Percentiles rank a stretch among this genome's conserved stretches.
Conservation (phyloP, 148 eudicot species). For the Drosera capensis region DNA sequence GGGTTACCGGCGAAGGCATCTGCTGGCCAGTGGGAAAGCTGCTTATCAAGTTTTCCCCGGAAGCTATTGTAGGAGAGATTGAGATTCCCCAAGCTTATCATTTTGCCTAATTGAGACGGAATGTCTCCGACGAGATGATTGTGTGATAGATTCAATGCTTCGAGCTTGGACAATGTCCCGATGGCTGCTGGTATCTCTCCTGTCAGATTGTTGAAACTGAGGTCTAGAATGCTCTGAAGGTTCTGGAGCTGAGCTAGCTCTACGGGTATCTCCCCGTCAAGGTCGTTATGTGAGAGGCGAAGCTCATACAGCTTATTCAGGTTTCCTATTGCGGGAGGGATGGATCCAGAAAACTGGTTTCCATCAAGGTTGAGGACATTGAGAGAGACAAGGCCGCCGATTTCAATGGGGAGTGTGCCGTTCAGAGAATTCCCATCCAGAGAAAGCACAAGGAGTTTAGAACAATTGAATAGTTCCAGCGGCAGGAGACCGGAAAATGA, state of each 20-base stretch:
- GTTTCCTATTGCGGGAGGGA: conserved; percentile 54
- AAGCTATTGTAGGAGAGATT: conserved; percentile 72
- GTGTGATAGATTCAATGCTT: conserved; percentile 71
- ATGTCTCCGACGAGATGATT: conserved; percentile 57
- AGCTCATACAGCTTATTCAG: conserved; percentile 73
- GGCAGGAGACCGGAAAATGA: conserved; percentile 60
- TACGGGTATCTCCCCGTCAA: conserved; percentile 53
- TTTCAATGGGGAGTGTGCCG: conserved; percentile 47
- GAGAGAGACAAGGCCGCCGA: conserved; percentile 60
- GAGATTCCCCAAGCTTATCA: conserved; percentile 75
- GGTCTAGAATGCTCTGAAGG: conserved; percentile 68
- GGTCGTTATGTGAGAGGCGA: conserved; percentile 48
- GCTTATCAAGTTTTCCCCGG: conserved; percentile 55
- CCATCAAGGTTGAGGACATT: conserved; percentile 57
- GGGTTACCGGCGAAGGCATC: conserved; percentile 56
- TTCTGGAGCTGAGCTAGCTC: conserved; percentile 62
- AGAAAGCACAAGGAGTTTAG: conserved; percentile 65
- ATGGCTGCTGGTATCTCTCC: conserved; percentile 62
- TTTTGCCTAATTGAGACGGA: conserved; percentile 48
- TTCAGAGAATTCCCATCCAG: conserved; percentile 39
- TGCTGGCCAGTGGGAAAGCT: conserved; percentile 50
- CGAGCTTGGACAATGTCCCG: conserved; percentile 54
- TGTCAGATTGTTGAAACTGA: conserved; percentile 60
- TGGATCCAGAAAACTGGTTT: conserved; percentile 50
- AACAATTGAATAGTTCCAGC: conserved; percentile 55